Conservation (phyloP, 1,139 yeast genomes). For the Lodderomyces oxycetoniae region DNA sequence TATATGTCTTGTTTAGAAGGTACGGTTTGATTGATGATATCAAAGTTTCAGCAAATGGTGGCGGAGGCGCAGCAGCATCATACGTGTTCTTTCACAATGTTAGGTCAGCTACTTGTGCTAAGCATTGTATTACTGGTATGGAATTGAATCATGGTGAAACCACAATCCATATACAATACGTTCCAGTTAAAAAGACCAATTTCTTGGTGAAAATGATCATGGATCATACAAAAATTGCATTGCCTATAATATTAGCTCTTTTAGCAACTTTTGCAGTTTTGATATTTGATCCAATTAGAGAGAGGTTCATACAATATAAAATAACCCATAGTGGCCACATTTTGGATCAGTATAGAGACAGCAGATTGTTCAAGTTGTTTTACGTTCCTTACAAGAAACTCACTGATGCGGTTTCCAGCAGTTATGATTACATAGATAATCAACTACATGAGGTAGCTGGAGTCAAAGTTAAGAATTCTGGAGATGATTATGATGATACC, state of each 20-base stretch:
- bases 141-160: conserved; percentile 50
- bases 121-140: conserved; percentile 85
- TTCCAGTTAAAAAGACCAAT: conserved; percentile 50
- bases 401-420: conserved; percentile 22
- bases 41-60: too few species aligned
- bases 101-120: conserved; percentile 78
- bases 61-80: conserved; percentile 34
- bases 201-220: conserved; percentile 51
- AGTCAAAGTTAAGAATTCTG: conserved; percentile 12
- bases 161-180: conserved; percentile 67
- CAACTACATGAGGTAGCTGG: conserved; percentile 19
- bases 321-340: conserved; percentile 45
- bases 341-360: conserved; percentile 29
- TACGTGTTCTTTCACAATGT: conserved; percentile 47
- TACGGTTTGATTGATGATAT: conserved; percentile 84
- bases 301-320: conserved; percentile 70
- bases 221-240: conserved; percentile 78
- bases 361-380: conserved; percentile 24
- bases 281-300: conserved; percentile 88
- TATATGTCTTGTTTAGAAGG: conserved; percentile 77
- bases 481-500: conserved; percentile 7
- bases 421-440: conserved; percentile 28
- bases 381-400: conserved; percentile 25
- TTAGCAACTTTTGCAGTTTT: conserved; percentile 75
- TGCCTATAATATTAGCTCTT: conserved; percentile 48